Conservation (phyloP, 2,329 filamentous ascomycete genomes). For the Xylaria sp. region DNA sequence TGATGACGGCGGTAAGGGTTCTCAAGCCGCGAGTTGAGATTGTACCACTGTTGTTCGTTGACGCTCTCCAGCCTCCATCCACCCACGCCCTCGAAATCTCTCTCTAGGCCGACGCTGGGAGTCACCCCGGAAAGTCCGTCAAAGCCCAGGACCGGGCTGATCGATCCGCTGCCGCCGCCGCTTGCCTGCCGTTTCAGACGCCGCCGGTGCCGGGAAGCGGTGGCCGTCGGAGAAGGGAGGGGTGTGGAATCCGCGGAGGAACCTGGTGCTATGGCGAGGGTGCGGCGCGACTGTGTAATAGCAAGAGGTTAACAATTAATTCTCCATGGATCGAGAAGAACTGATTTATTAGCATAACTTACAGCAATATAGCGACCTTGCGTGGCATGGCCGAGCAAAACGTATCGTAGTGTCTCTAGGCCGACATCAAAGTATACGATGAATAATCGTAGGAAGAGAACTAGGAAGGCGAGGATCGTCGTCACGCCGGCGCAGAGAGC, state of each 20-base stretch:
- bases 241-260: conserved; percentile 39
- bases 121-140: conserved; percentile 53
- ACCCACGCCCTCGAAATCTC: conserved; percentile 69
- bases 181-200: conserved; percentile 41
- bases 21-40: conserved; percentile 49
- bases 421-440: conserved; percentile 72
- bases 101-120: conserved; percentile 60
- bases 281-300: conserved; percentile 37
- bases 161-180: conserved; percentile 42
- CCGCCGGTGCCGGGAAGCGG: conserved; percentile 30
- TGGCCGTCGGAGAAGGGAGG: conserved; percentile 37
- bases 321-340: no score
- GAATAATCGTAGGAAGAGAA: conserved; percentile 69
- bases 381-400: conserved; percentile 57
- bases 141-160: conserved; percentile 40
- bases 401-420: conserved; percentile 66
- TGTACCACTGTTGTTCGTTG: conserved; percentile 54
- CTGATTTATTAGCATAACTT: not conserved
- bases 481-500: conserved; percentile 71
- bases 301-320: not conserved
- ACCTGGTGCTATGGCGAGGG: conserved; percentile 32
- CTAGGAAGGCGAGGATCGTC: conserved; percentile 68
- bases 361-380: conserved; percentile 46
- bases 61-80: conserved; percentile 61
- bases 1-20: conserved; percentile 47